Conservation (phyloP, 345 rosid genomes). For the Euclidium syriacum region DNA sequence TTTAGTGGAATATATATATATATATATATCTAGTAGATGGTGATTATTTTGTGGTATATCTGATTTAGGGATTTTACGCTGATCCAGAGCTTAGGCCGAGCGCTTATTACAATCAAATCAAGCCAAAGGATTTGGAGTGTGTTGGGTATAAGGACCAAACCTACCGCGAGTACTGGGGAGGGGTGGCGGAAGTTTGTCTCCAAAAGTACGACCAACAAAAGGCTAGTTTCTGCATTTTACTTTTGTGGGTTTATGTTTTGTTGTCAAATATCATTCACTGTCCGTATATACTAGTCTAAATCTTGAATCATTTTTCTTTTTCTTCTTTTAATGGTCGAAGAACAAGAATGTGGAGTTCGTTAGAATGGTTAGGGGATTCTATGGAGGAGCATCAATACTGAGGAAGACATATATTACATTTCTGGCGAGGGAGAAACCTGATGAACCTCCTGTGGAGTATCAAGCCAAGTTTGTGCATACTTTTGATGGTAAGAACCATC, state of each 20-base stretch:
- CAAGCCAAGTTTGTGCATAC: background rate
- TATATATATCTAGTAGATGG: too few relatives aligned
- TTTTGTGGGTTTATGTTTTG: background rate
- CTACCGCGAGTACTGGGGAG: background rate
- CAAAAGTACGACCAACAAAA: background rate
- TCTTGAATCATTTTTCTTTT: too few relatives aligned
- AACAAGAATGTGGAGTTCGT: background rate
- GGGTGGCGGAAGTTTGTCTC: background rate
- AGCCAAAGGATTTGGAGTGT: background rate
- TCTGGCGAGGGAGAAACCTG: slow-evolving; percentile 5
- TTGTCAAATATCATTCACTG: too few relatives aligned
- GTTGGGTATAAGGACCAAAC: background rate
- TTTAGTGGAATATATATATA: too few relatives aligned
- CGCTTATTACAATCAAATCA: background rate
- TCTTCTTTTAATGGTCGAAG: too few relatives aligned
- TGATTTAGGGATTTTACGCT: background rate
- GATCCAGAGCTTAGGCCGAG: background rate
- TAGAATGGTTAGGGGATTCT: background rate
- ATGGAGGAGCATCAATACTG: background rate
- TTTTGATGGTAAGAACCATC: background rate
- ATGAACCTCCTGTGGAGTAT: slow-evolving; percentile 11
- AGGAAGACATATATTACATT: slow-evolving; percentile 17
- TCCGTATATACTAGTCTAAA: too few relatives aligned
- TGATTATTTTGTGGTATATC: background rate
- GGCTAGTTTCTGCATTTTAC: background rate